Evolutionary conservation across 257 asterid genomes (phyloP).

Genomic region (Plectranthus barbatus): DNA sequence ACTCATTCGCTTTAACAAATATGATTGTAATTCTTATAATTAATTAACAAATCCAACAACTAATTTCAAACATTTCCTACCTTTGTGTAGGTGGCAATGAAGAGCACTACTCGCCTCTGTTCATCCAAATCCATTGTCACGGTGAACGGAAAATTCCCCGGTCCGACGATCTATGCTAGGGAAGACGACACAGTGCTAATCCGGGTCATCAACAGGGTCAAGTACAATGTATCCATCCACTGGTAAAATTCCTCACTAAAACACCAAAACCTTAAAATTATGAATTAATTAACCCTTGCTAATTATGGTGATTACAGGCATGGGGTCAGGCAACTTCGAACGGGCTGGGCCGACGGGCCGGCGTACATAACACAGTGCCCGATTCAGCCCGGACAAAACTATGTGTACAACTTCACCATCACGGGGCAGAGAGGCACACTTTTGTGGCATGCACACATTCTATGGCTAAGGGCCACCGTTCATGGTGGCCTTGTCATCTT

Average conservation of each 20-base stretch:
- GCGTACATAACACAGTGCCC: constrained; percentile 96
- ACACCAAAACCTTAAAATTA: too few species aligned
- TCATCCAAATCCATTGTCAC: constrained; percentile 55
- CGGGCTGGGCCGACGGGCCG: constrained; percentile 97
- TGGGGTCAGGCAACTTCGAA: constrained; percentile 69
- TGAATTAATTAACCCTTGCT: too few species aligned
- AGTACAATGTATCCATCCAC: constrained; percentile 58
- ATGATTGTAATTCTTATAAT: neutral
- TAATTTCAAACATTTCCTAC: neutral
- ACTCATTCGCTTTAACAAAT: neutral
- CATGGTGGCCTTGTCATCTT: constrained; percentile 82
- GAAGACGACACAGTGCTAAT: constrained; percentile 55
- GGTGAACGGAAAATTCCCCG: constrained; percentile 59
- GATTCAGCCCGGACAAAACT: constrained; percentile 64
- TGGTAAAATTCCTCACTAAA: constrained; percentile 26
- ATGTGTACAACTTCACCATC: constrained; percentile 67
- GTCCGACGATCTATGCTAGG: constrained; percentile 64
- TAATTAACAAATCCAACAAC: neutral
- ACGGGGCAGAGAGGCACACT: constrained; percentile 94
- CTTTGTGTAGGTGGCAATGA: constrained; percentile 40
- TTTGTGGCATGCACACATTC: constrained; percentile 80
- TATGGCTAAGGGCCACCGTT: constrained; percentile 75
- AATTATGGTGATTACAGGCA: constrained; percentile 38
- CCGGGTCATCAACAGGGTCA: constrained; percentile 53
- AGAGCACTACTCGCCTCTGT: constrained; percentile 47